A percentile compares a stretch with the other conserved stretches of the same genome.
phyloP scores from a whole-genome alignment of 805 yeast genomes.

The Candida awuae region DNA sequence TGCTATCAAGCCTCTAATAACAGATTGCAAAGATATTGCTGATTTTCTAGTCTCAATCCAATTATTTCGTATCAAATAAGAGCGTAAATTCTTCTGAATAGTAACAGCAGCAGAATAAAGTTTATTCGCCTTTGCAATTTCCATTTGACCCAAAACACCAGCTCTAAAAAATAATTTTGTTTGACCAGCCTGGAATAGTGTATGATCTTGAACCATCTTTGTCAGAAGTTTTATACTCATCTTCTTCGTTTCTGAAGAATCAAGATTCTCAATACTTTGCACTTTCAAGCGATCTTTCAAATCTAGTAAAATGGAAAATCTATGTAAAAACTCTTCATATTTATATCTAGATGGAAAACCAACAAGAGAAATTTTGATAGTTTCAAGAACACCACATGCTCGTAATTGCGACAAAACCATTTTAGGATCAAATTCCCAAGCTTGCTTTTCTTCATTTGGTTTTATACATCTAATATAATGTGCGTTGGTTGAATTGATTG shows the following conservation, averaged over 20 bases:
- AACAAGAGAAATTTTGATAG: slow-evolving; percentile 92
- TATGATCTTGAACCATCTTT: slow-evolving; percentile 50
- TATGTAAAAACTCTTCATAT: slow-evolving; percentile 81
- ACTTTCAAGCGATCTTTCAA: slow-evolving; percentile 59
- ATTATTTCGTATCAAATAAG: slow-evolving; percentile 49
- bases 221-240: slow-evolving; percentile 61
- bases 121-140: slow-evolving; percentile 73
- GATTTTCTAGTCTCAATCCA: slow-evolving; percentile 49
- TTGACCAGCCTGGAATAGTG: slow-evolving; percentile 80
- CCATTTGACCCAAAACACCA: slow-evolving; percentile 89
- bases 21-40: slow-evolving; percentile 50
- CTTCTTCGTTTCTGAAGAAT: slow-evolving; percentile 47
- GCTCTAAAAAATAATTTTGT: slow-evolving; percentile 93
- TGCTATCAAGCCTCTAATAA: slow-evolving; percentile 50
- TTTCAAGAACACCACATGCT: slow-evolving; percentile 97
- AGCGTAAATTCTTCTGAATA: slow-evolving; percentile 77
- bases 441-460: slow-evolving; percentile 86
- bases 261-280: slow-evolving; percentile 41
- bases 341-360: slow-evolving; percentile 98
- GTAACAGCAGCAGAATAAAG: slow-evolving; percentile 69
- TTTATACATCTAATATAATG: slow-evolving; percentile 96
- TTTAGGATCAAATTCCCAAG: slow-evolving; percentile 91
- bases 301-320: slow-evolving; percentile 74
- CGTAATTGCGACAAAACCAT: slow-evolving; percentile 93
- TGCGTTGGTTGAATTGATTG: slow-evolving; percentile 88